Evolutionary conservation across 1,284 basidiomycete genomes (phyloP).

Genomic region (Leccinum solheimii): DNA sequence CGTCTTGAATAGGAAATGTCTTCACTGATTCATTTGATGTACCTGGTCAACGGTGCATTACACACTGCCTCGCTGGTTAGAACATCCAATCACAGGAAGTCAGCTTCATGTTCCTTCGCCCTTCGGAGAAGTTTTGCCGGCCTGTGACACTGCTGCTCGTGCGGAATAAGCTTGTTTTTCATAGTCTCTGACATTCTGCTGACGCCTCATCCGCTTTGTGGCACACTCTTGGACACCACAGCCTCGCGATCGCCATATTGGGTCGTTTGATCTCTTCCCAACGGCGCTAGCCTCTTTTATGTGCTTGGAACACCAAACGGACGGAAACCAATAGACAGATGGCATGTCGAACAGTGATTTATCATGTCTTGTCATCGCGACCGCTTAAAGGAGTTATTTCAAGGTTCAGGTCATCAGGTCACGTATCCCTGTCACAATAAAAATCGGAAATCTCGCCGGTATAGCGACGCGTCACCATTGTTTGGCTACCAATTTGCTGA

Average conservation of each 20-base stretch:
- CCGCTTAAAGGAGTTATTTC: constrained; percentile 7
- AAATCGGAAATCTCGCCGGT: background rate
- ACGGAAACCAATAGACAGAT: constrained; percentile 10
- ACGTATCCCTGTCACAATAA: background rate
- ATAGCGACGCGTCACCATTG: constrained; percentile 1
- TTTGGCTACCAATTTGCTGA: background rate
- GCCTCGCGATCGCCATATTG: constrained; percentile 16
- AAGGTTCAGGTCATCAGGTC: background rate
- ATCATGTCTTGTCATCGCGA: constrained; percentile 3
- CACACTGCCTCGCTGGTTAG: constrained; percentile 16
- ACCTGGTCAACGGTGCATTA: constrained; percentile 22
- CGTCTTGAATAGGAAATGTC: constrained; percentile 19
- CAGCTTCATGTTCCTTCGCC: constrained; percentile 2
- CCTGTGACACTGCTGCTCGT: background rate
- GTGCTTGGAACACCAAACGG: background rate
- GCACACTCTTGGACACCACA: constrained; percentile 35
- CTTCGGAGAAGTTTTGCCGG: background rate
- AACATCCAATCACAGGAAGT: constrained; percentile 6
- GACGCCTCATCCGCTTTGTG: constrained; percentile 30
- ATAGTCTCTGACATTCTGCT: constrained; percentile 22
- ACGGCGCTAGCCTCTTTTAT: constrained; percentile 3
- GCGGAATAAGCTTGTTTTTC: constrained; percentile 12
- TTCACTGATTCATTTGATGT: constrained; percentile 18
- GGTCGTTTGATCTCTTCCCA: constrained; percentile 2
- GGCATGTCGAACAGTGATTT: constrained; percentile 2